A percentile compares a stretch with the other conserved stretches of the same genome.
Evolutionary conservation across 2,329 filamentous ascomycete species (phyloP).

Genomic region (Colletotrichum costaricense): DNA sequence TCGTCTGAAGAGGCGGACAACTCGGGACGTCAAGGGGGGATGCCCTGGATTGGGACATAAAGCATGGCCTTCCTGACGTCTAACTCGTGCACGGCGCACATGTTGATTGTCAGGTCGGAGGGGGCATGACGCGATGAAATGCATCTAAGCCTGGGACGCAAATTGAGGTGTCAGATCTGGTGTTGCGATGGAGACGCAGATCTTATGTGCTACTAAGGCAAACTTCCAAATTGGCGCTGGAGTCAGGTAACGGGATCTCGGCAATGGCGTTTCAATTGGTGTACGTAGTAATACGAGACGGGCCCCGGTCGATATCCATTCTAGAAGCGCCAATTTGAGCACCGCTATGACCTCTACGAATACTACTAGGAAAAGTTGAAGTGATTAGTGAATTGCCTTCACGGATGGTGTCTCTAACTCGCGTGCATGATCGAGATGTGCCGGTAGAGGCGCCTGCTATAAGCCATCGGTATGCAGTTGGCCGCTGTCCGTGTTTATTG

Average conservation of each 20-base stretch:
- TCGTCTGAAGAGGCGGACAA: conserved; percentile 21
- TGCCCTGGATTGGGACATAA: background rate
- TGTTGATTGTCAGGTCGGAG: background rate
- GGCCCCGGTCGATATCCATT: background rate
- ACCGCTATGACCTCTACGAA: no score
- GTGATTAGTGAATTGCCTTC: background rate
- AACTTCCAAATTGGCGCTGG: background rate
- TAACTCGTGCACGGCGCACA: background rate
- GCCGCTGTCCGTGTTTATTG: background rate
- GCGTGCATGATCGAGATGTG: background rate
- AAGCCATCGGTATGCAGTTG: background rate
- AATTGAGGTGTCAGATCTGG: conserved; percentile 3
- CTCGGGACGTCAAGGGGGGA: background rate
- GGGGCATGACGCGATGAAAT: background rate
- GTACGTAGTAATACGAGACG: conserved; percentile 8
- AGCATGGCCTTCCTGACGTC: background rate
- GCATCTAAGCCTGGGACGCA: background rate
- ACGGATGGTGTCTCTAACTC: background rate
- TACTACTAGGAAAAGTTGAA: background rate
- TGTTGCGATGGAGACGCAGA: background rate
- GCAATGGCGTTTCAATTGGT: conserved; percentile 9
- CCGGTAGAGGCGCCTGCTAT: background rate
- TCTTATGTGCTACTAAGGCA: background rate
- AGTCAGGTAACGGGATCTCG: conserved; percentile 14
- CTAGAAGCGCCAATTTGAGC: no score